These are phyloP conservation scores for Sordariomycetes sp. DNA, from an alignment of 2,329 filamentous ascomycete genomes.

Conservation along the genomic window DNA sequence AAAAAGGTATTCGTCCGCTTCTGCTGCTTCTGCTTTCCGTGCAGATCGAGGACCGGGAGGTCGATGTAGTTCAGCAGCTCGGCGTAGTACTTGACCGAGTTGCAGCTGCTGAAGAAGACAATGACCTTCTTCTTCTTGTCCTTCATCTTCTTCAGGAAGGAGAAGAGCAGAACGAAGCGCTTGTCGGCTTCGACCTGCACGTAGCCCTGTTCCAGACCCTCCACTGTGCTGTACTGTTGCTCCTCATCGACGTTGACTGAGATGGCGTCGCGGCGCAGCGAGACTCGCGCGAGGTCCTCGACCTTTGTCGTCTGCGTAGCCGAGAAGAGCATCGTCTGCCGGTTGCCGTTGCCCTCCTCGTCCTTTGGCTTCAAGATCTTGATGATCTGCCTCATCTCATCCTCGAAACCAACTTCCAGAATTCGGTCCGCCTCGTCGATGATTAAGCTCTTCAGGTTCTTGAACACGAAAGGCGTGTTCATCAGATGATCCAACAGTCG, in stretches of 20 bases:
- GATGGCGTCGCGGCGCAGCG: conserved; percentile 77
- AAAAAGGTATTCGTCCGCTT: conserved; percentile 99
- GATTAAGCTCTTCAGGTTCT: conserved; percentile 84
- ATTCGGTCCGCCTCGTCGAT: conserved; percentile 98
- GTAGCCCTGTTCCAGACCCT: conserved; percentile 91
- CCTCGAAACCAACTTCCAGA: conserved; percentile 94
- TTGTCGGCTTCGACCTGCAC: conserved; percentile 89
- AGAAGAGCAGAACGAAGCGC: conserved; percentile 88
- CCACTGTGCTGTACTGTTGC: conserved; percentile 85
- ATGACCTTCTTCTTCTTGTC: conserved; percentile 96
- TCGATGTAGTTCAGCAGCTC: conserved; percentile 98
- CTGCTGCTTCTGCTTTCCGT: conserved; percentile 97
- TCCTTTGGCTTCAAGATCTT: conserved; percentile 76
- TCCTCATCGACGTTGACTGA: conserved; percentile 96
- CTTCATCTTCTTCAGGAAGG: conserved; percentile 69
- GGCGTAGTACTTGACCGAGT: conserved; percentile 90
- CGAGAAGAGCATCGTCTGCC: conserved; percentile 97
- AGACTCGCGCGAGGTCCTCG: conserved; percentile 91
- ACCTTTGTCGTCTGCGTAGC: conserved; percentile 98
- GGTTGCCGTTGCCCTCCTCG: conserved; percentile 61
- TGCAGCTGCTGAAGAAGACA: conserved; percentile 89
- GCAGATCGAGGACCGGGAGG: conserved; percentile 74
- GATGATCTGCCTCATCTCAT: conserved; percentile 95
- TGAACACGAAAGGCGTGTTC: conserved; percentile 86
- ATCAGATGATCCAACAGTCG: conserved; percentile 88